Base-by-base conservation (phyloP, 1,139 yeast genomes). In the Meyerozyma sp. region DNA sequence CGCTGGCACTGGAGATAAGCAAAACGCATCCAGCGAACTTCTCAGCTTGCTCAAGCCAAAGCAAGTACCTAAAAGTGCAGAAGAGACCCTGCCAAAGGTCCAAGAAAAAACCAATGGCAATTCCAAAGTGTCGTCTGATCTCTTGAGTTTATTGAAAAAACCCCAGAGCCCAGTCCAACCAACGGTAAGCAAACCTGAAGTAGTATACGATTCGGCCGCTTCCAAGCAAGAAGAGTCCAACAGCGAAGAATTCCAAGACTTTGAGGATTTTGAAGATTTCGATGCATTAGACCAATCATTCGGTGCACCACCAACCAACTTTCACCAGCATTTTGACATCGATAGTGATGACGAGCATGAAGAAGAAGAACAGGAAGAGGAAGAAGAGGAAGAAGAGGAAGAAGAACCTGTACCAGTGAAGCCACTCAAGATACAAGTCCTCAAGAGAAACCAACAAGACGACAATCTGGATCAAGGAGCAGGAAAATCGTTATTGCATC, bases 181-280 rank as follows among this genome's bases (percentile, higher is more conserved):
- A 3, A 16, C 37, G 3, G 26, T 18, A 5, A 27, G 7, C 13
- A 27, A 7, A 10, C 29, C 29, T 11, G 29, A 27, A 27, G 29
- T 27, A 6, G 13, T n/a, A 13, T n/a, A 10, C 29, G 13, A 27
- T 11, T 27, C 29, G 16, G n/a, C 26, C 16, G 4, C 9, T 4
- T 23, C 37, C 21, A 39, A 16, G 45, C 39, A 34, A 49, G 51
- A 30, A 44, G 47, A 25, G 49, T 21, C 37, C 5, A 16, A 18
- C n/a, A 25, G 26, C 5, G 59, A 53, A 20, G 47, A 51, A 16
- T 56, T 54, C 29, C 63, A 61, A 40, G 66, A 68, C 45, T 69
- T 70, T 48, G 71, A 67, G 39, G 67, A 68, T 42, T 63, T 57
- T 42, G 65, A 64, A 36, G 66, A 64, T 39, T 60, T 56, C 46